phyloP scores from a whole-genome alignment of 441 rosid genomes.

The Bocquillonia castaneifolia region DNA sequence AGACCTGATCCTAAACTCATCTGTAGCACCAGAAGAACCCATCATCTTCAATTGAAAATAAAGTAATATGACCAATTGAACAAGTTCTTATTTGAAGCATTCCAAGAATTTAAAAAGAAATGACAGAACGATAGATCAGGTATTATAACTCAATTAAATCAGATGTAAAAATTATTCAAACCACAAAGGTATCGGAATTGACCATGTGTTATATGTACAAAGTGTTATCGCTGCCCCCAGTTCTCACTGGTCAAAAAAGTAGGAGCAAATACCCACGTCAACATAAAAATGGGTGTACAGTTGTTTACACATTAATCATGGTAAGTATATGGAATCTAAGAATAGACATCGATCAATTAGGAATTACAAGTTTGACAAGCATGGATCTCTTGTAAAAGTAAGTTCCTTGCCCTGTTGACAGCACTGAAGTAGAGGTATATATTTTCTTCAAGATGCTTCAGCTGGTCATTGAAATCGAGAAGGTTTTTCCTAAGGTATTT shows the following conservation, averaged over 20 bases:
- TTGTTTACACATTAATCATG: background rate
- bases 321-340: background rate
- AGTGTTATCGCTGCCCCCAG: background rate
- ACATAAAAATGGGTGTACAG: background rate
- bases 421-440: constrained; percentile 52
- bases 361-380: constrained; percentile 31
- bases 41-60: background rate
- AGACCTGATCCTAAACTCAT: background rate
- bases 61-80: background rate
- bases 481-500: constrained; percentile 48
- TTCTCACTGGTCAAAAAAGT: background rate
- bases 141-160: background rate
- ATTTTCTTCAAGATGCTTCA: constrained; percentile 61
- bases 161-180: background rate
- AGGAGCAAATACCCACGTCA: background rate
- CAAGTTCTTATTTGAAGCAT: background rate
- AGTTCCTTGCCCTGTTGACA: constrained; percentile 53
- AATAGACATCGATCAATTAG: constrained; percentile 20
- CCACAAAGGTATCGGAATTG: background rate
- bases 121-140: background rate
- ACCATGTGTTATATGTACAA: background rate
- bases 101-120: background rate
- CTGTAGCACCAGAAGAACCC: constrained; percentile 4
- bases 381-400: constrained; percentile 52
- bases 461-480: constrained; percentile 37